Evolutionary conservation across 2,329 filamentous ascomycete species (phyloP).

Genomic region (Aspergillus caelatus): DNA sequence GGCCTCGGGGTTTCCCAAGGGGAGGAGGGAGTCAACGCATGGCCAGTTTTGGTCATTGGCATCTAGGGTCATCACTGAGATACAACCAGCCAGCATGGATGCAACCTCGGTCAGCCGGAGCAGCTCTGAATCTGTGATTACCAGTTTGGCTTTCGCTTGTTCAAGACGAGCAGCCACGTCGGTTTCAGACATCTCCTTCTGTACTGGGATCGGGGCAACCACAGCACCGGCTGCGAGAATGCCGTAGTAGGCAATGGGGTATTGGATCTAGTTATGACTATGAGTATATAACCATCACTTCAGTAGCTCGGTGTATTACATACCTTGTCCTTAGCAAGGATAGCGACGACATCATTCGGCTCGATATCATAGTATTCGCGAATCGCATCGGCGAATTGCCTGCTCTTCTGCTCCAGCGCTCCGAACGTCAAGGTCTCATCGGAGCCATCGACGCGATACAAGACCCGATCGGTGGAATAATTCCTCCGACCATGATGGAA

Average conservation of each 20-base stretch:
- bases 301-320: too few relatives aligned
- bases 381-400: conserved; percentile 13
- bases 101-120: conserved; percentile 19
- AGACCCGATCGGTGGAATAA: conserved; percentile 11
- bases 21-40: conserved; percentile 2
- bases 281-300: background rate
- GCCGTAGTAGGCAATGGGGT: conserved; percentile 28
- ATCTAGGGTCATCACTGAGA: conserved; percentile 11
- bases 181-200: conserved; percentile 22
- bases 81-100: conserved; percentile 12
- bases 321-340: conserved; percentile 10
- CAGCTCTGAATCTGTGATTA: conserved; percentile 23
- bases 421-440: conserved; percentile 13
- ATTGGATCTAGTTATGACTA: conserved; percentile 21
- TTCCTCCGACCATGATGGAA: conserved; percentile 12
- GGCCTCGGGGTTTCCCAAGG: background rate
- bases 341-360: conserved; percentile 15
- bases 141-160: conserved; percentile 24
- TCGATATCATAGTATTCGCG: conserved; percentile 7
- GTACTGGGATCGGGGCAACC: conserved; percentile 25
- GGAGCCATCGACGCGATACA: conserved; percentile 12
- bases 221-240: conserved; percentile 27
- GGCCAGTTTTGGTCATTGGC: background rate
- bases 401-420: conserved; percentile 13
- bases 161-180: conserved; percentile 26